Base-by-base conservation (phyloP, 2,329 filamentous ascomycete genomes). In the Raffaelea deltoideospora region DNA sequence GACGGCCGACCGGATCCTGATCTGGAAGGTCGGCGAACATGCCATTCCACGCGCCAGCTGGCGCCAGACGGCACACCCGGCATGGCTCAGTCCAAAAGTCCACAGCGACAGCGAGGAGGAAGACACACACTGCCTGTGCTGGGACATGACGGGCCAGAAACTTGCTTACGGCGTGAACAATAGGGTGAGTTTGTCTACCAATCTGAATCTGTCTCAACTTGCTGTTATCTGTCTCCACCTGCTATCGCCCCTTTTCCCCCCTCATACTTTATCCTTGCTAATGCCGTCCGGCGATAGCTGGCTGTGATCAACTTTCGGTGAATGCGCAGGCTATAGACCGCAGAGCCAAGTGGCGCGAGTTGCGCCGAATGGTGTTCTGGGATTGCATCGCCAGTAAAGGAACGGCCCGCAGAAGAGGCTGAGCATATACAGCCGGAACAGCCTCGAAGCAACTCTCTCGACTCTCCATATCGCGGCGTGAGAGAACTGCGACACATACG, bases 141-240 rank as follows among this genome's bases (percentile, higher is more conserved):
- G 74, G 74, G 72, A 78, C 53, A 59, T 65, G 5, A 65, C 65
- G 35, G 74, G 74, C 5, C 65, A 72, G 43, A 75, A 70, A 46
- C 56, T 79, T 39, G 73, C 73, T 0, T 78, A 76, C 50, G 74
- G 72, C 14, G 66, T 69, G 6, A 76, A 75, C 46, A 76, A 66
- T 46, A 59, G 67, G 50, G 72, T 77, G 62, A 53, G 72, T 65
- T 30, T 27, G n/a, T n/a, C n/a, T n/a, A n/a, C 10, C 10, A 8
- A 10, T 15, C 4, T 21, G 10, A 2, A 5, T 7, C 9, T 21
- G 6, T 11, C 3, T 21, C 5, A 3, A 10, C 9, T 4, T 26
- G 10, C 18, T 21, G 10, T 18, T 19, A 3, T 15, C 27, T 21
- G 5, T 35, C 11, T 26, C 7, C 20, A 31, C 15, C 23, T 6